Conservation (phyloP, 1,284 basidiomycete genomes). For the Acaromyces ingoldii region DNA sequence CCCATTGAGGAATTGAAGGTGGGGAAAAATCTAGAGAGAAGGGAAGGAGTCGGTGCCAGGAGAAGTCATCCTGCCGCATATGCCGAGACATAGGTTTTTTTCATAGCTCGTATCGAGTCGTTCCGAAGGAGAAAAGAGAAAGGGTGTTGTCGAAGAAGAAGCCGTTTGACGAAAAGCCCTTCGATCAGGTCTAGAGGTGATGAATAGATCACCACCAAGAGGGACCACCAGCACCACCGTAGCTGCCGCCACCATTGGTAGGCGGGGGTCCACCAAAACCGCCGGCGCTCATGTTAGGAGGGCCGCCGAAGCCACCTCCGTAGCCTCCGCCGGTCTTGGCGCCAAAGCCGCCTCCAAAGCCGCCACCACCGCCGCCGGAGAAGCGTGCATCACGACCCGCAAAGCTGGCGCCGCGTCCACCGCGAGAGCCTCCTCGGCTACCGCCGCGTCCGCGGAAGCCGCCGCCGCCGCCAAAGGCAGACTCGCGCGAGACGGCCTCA, state of each 20-base stretch:
- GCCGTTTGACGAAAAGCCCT: too few relatives aligned
- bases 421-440: slow-evolving; percentile 54
- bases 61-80: too few relatives aligned
- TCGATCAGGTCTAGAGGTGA: too few relatives aligned
- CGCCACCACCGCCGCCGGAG: slow-evolving; percentile 27
- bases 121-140: too few relatives aligned
- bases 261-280: slow-evolving; percentile 6
- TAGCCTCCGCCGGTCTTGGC: slow-evolving; percentile 16
- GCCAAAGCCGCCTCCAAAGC: slow-evolving; percentile 14
- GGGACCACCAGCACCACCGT: slow-evolving; percentile 8
- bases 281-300: background rate
- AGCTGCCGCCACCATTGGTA: slow-evolving; percentile 9
- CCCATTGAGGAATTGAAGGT: too few relatives aligned
- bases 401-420: slow-evolving; percentile 36
- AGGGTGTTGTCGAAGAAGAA: too few relatives aligned
- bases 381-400: slow-evolving; percentile 28
- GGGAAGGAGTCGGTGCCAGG: too few relatives aligned
- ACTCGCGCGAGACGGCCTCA: slow-evolving; percentile 77
- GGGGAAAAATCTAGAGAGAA: too few relatives aligned
- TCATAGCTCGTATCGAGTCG: too few relatives aligned
- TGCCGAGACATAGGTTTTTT: too few relatives aligned
- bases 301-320: slow-evolving; percentile 8
- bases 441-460: slow-evolving; percentile 62
- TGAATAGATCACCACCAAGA: slow-evolving; percentile 14
- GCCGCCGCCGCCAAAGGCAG: slow-evolving; percentile 64